Percentiles rank a stretch among this genome's conserved stretches.
These are phyloP conservation scores for Coniochaeta sp. DNA, from an alignment of 2,329 filamentous ascomycete species.

Conservation along the genomic window DNA sequence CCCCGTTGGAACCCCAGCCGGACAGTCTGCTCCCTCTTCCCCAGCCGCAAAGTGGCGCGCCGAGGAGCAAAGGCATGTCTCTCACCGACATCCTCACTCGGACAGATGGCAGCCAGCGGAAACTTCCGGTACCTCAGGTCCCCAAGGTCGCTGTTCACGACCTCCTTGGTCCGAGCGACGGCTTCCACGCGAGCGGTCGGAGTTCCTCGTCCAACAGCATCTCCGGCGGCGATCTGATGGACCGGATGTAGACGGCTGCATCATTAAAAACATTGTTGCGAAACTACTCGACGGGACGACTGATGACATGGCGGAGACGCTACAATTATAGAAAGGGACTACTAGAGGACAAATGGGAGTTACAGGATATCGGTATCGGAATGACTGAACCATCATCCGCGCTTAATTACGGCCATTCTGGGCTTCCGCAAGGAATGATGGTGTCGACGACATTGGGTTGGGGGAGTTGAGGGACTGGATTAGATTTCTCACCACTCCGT, in stretches of 20 bases:
- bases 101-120: slow-evolving; percentile 79
- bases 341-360: not conserved
- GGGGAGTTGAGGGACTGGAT: not conserved
- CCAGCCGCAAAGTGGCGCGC: slow-evolving; percentile 41
- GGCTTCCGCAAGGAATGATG: not conserved
- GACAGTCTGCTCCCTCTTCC: slow-evolving; percentile 30
- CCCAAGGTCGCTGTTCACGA: slow-evolving; percentile 86
- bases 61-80: slow-evolving; percentile 61
- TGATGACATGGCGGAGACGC: slow-evolving; percentile 3
- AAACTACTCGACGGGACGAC: slow-evolving; percentile 6
- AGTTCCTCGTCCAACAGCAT: slow-evolving; percentile 74
- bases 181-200: slow-evolving; percentile 64
- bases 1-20: slow-evolving; percentile 51
- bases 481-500: not conserved
- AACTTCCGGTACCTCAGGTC: slow-evolving; percentile 85
- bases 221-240: slow-evolving; percentile 62
- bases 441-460: not conserved
- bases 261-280: not conserved
- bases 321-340: not conserved
- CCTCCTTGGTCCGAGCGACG: slow-evolving; percentile 59
- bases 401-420: not conserved
- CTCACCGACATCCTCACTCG: slow-evolving; percentile 90
- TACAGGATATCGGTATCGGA: slow-evolving; percentile 11
- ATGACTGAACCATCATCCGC: not conserved
- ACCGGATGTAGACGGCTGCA: slow-evolving; percentile 34